phyloP scores from a whole-genome alignment of 2,329 filamentous ascomycete species.

The Calonectria pseudoturangicola region DNA sequence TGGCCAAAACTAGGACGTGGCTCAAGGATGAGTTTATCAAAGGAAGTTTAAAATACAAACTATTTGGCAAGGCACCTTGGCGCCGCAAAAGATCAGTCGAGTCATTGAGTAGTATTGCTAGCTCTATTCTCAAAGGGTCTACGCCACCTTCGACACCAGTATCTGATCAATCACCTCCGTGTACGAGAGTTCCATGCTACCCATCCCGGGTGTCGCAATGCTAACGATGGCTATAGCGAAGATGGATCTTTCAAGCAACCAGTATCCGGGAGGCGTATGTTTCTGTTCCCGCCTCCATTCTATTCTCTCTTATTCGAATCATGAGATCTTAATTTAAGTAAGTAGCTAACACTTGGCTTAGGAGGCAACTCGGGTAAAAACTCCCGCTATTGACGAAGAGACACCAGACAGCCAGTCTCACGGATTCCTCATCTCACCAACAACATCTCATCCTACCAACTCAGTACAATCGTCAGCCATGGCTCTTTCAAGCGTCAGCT shows the following conservation, averaged over 20 bases:
- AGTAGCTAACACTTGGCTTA: conserved; percentile 51
- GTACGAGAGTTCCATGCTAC: conserved; percentile 29
- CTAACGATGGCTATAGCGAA: conserved; percentile 43
- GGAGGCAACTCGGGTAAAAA: conserved; percentile 70
- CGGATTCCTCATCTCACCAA: conserved; percentile 66
- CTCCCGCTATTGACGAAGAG: conserved; percentile 66
- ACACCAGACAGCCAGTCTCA: conserved; percentile 61
- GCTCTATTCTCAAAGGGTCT: conserved; percentile 63
- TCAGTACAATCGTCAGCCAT: conserved; percentile 1
- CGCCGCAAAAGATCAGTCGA: conserved; percentile 61
- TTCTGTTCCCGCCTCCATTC: background rate
- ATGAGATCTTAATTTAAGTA: background rate
- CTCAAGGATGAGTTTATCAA: conserved; percentile 58
- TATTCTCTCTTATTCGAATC: background rate
- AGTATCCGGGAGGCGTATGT: conserved; percentile 61
- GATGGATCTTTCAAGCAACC: conserved; percentile 38
- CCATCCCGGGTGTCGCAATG: background rate
- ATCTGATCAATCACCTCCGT: conserved; percentile 40
- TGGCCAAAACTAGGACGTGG: conserved; percentile 53
- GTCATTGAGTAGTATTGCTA: conserved; percentile 63
- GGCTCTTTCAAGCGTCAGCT: conserved; percentile 35
- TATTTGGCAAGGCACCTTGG: conserved; percentile 66
- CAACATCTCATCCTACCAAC: conserved; percentile 52
- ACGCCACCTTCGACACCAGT: conserved; percentile 58
- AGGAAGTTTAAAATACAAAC: conserved; percentile 57